Evolutionary conservation across 2,329 filamentous ascomycete species (phyloP), one percentile per base, ranked within the genome.

Genomic region (Orbilia javanica): DNA sequence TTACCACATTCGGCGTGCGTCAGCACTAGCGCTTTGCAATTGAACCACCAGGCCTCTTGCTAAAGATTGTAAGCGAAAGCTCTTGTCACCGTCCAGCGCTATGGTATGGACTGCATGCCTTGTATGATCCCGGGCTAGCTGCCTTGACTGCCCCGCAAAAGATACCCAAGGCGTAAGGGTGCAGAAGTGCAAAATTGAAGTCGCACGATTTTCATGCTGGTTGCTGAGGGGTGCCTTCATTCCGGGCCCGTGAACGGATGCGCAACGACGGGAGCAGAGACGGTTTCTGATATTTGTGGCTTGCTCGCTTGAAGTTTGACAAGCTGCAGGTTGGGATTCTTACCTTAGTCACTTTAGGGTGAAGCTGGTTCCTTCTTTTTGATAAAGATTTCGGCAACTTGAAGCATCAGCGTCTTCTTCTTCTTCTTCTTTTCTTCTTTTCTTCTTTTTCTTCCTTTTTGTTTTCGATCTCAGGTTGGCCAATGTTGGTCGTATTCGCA

Each of bases 1-100:
- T 77, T 77, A 77, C 73, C 73, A 66, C 39, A 77, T 77, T 77
- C 73, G 73, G 73, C 44, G 73, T 77, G 73, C 60, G 73, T 77
- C 73, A 77, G 73, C 73, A 77, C 73, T 77, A 77, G 66, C 73
- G 73, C 42, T 71, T 71, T 70, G 36, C 36, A 39, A 39, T 39
- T 39, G 60, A 70, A 75, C 64, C 64, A 71, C 64, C 66, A 77
- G 31, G 22, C 64, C 31, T 73, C 39, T 55, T 74, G 34, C 55
- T 60, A 29, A 27, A 34, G 31, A 52, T 55, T 27, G 50, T 75
- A 69, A 63, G 64, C 71, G 64, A 64, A 39, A 22, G 31, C 39
- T 69, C 57, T 67, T 65, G 62, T 74, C 18, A 48, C 27, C 15
- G 46, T 60, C 27, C 60, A 73, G 60, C 69, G 69, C 60, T 73